Evolutionary conservation across 1,284 basidiomycete species (phyloP).

Genomic region (Rhodotorula sp.): DNA sequence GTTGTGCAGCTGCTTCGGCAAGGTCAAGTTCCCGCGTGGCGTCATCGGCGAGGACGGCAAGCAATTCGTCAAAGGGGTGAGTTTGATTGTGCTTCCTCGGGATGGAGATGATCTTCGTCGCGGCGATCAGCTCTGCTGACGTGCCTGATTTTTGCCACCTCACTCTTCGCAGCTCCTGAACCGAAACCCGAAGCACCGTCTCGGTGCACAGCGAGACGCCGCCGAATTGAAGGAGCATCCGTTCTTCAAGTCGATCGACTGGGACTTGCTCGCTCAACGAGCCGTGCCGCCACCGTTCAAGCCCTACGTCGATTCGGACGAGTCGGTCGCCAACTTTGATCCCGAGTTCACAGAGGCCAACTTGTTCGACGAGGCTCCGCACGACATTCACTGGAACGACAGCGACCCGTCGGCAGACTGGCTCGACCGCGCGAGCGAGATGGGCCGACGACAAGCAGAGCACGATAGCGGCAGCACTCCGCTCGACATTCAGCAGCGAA

Average conservation of each 20-base stretch:
- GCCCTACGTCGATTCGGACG: constrained; percentile 95
- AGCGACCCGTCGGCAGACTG: constrained; percentile 47
- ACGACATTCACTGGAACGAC: constrained; percentile 60
- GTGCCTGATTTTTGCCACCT: not conserved
- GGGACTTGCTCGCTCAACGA: constrained; percentile 79
- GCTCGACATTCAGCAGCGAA: constrained; percentile 43
- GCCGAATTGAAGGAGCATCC: constrained; percentile 94
- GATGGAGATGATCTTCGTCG: constrained; percentile 18
- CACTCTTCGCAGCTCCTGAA: constrained; percentile 72
- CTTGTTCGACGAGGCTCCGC: constrained; percentile 59
- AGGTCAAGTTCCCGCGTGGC: constrained; percentile 94
- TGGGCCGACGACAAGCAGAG: constrained; percentile 17
- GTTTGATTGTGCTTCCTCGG: constrained; percentile 48
- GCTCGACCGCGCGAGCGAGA: constrained; percentile 44
- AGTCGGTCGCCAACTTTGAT: constrained; percentile 96
- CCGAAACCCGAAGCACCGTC: constrained; percentile 93
- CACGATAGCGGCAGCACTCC: constrained; percentile 14
- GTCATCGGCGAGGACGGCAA: constrained; percentile 98
- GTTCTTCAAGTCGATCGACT: constrained; percentile 92
- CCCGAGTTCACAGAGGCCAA: constrained; percentile 93
- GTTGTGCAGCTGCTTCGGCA: constrained; percentile 60
- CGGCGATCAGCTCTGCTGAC: rapidly evolving
- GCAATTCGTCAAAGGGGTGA: constrained; percentile 96
- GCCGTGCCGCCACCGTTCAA: constrained; percentile 97
- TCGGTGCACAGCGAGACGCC: constrained; percentile 87